Conservation (phyloP, 306 rosid genomes). For the Dryas drummondii region DNA sequence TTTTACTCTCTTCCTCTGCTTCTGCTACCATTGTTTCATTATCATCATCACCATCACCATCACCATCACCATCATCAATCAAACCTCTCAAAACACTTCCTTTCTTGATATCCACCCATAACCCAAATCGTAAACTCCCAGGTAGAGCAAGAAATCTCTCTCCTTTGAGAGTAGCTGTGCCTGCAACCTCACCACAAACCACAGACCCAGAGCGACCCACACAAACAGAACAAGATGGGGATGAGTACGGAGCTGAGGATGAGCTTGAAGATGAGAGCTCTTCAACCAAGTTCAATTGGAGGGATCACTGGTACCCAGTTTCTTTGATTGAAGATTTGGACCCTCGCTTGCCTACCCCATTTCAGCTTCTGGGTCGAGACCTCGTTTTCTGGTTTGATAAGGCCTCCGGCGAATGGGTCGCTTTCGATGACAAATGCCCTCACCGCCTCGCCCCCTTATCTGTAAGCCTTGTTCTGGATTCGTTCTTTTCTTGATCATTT, state of each 20-base stretch:
- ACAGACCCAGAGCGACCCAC: slow-evolving; percentile 36
- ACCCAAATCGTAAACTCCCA: slow-evolving; percentile 13
- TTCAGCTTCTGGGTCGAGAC: slow-evolving; percentile 95
- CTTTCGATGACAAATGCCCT: slow-evolving; percentile 95
- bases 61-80: slow-evolving; percentile 27
- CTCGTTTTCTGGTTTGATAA: slow-evolving; percentile 82
- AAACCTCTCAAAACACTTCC: slow-evolving; percentile 39
- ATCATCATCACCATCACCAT: slow-evolving; percentile 8
- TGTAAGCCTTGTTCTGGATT: slow-evolving; percentile 38
- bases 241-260: slow-evolving; percentile 36
- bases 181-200: slow-evolving; percentile 43
- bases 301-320: slow-evolving; percentile 99
- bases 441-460: slow-evolving; percentile 97
- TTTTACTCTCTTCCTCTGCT: slow-evolving; percentile 45
- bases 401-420: slow-evolving; percentile 66
- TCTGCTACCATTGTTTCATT: slow-evolving; percentile 39
- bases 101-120: slow-evolving; percentile 22
- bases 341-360: slow-evolving; percentile 68
- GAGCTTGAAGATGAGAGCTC: slow-evolving; percentile 52
- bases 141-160: slow-evolving; percentile 29
- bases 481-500: background rate
- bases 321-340: slow-evolving; percentile 86
- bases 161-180: slow-evolving; percentile 61
- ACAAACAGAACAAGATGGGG: slow-evolving; percentile 25
- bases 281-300: slow-evolving; percentile 70